phyloP scores from a whole-genome alignment of 441 rosid genomes.

The Syzygium malaccense region DNA sequence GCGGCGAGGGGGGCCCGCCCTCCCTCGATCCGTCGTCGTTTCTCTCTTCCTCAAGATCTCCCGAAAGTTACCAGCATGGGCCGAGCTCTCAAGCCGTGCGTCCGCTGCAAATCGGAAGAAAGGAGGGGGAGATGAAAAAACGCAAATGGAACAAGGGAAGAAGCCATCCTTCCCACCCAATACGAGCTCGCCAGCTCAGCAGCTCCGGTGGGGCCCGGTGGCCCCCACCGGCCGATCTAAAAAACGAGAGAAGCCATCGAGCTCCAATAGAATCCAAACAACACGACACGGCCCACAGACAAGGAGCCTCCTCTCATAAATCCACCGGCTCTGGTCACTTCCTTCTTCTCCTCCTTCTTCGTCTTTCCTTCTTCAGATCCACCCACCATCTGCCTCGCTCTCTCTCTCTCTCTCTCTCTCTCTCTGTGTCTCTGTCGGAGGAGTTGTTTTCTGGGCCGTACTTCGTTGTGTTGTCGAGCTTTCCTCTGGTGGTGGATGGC shows the following conservation, averaged over 20 bases:
- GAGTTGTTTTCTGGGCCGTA: background rate
- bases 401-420: background rate
- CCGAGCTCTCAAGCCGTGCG: background rate
- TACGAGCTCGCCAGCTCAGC: background rate
- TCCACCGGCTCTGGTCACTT: background rate
- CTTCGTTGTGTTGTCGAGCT: background rate
- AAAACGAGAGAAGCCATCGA: background rate
- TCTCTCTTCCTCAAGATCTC: background rate
- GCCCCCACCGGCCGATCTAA: background rate
- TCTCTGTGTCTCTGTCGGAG: background rate
- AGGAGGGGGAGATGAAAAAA: background rate
- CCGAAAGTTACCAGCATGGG: background rate
- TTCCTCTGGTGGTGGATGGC: slow-evolving; percentile 52
- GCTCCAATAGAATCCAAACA: background rate
- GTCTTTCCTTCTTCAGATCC: background rate
- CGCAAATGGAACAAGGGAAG: background rate
- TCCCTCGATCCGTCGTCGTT: background rate
- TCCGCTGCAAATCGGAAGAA: background rate
- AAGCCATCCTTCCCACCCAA: background rate
- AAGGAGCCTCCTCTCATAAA: background rate
- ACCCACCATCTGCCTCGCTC: background rate
- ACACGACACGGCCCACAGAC: background rate
- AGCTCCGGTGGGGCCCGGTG: background rate
- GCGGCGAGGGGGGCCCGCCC: background rate
- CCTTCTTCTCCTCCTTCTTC: background rate